These are phyloP conservation scores for Entamoeba invadens DNA, from an alignment of 208 protist genomes.

Conservation along the genomic window DNA sequence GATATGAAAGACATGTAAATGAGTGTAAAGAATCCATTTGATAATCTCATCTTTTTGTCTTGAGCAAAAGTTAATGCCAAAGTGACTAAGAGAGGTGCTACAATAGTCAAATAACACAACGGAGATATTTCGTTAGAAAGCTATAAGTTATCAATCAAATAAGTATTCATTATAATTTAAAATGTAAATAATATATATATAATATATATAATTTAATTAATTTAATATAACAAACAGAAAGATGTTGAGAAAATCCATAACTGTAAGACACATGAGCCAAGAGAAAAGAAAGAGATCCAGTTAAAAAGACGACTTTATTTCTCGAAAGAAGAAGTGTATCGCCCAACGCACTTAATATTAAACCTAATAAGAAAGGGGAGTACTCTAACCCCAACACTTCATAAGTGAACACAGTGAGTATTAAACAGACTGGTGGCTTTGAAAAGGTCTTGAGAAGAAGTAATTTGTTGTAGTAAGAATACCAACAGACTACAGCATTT, in stretches of 20 bases:
- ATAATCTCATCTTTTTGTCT: no score
- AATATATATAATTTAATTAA: background rate
- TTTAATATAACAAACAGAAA: background rate
- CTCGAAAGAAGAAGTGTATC: background rate
- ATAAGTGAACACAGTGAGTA: background rate
- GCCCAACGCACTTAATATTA: background rate
- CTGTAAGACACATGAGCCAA: background rate
- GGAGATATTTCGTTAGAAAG: no score
- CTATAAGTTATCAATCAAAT: no score
- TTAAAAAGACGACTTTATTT: background rate
- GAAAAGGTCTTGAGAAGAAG: background rate
- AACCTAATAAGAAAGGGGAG: background rate
- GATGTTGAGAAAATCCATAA: background rate
- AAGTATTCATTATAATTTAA: no score
- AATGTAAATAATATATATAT: no score
- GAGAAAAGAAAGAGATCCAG: background rate
- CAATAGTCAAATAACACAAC: no score
- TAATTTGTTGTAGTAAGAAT: background rate
- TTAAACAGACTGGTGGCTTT: background rate
- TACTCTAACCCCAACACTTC: background rate
- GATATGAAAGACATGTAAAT: background rate
- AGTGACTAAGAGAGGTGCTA: no score
- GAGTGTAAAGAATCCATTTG: no score
- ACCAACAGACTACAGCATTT: background rate
- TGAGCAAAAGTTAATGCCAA: no score